Percentiles rank a stretch among this genome's conserved stretches.
Evolutionary conservation across 2,329 filamentous ascomycete species (phyloP).

Genomic region (Podosphaera xanthii): DNA sequence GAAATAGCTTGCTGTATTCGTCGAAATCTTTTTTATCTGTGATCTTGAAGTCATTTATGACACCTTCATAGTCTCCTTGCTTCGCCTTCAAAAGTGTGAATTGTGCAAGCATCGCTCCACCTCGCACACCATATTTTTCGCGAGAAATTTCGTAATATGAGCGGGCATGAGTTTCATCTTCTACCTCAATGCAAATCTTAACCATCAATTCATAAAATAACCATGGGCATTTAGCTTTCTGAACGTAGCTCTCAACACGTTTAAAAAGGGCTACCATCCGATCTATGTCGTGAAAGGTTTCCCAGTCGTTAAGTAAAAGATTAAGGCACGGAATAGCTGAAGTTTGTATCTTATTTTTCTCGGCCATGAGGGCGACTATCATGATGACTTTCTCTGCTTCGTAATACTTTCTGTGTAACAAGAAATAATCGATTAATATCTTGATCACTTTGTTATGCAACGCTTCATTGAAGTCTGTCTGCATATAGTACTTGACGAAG

Average conservation of each 20-base stretch:
- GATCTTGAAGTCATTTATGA: slow-evolving; percentile 10
- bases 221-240: slow-evolving; percentile 6
- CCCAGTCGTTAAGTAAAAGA: slow-evolving; percentile 13
- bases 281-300: slow-evolving; percentile 9
- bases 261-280: slow-evolving; percentile 10
- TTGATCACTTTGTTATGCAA: not conserved
- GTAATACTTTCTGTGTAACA: slow-evolving; percentile 2
- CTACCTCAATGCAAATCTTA: slow-evolving; percentile 14
- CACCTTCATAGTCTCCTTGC: slow-evolving; percentile 13
- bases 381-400: slow-evolving; percentile 10
- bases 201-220: slow-evolving; percentile 14
- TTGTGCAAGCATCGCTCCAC: slow-evolving; percentile 9
- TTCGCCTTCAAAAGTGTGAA: slow-evolving; percentile 10
- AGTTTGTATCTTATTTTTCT: slow-evolving; percentile 4
- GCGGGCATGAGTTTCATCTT: slow-evolving; percentile 8
- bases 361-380: slow-evolving; percentile 7
- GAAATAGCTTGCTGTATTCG: slow-evolving; percentile 8
- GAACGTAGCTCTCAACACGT: slow-evolving; percentile 6
- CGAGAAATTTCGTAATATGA: not conserved
- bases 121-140: slow-evolving; percentile 7
- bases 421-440: not conserved
- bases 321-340: slow-evolving; percentile 9
- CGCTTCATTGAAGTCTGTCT: not conserved
- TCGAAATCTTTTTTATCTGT: slow-evolving; percentile 3
- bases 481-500: not conserved